Base-by-base conservation (phyloP, 768 basidiomycete species). In the Tylopilus rubrobrunneus region DNA sequence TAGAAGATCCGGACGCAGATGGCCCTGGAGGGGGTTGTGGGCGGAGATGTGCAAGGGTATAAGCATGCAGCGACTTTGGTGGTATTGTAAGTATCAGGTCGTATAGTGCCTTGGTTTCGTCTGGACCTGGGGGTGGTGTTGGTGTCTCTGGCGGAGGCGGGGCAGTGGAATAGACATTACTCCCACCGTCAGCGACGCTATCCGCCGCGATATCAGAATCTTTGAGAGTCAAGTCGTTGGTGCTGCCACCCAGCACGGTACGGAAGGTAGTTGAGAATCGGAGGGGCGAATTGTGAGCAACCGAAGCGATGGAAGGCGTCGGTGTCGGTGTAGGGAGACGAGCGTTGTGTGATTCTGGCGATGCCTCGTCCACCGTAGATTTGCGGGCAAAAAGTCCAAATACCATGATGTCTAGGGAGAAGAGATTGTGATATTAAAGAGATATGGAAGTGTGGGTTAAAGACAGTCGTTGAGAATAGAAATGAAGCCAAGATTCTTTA, bases 1-100 rank as follows among this genome's bases (percentile, higher is more conserved):
- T 21, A 15, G 60, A 59, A 7, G 64, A 54, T 5, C 56, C 49
- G 9, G 46, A 21, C 34, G 43, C 25, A 36, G 52, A 8, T 2
- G 53, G 36, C 7, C 8, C 29, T 31, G 29, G 53, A 23, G 57
- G 55, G 1, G 53, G 25, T 23, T 15, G 51, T 1, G 63, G 58
- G 17, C 63, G 63, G 48, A 89, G 73, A 55, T 77, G 79, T 3
- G 79, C 54, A 33, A 89, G 74, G 31, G 78, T 76, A 69, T 86
- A 88, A 1, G 77, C 54, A 62, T 87, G 85, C 0, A 89, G 73
- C 0, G 77, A 83, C 67, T 87, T 84, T 7, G 87, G 73, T 11
- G 87, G 87, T 39, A 89, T 77, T 12, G 81, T 75, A 29, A 73
- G 65, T 62, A 89, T 74, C 56, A 86, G 76, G 7, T 78, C 62